Base-by-base conservation (phyloP, 495 filamentous ascomycete species). In the Acidomyces sp. region DNA sequence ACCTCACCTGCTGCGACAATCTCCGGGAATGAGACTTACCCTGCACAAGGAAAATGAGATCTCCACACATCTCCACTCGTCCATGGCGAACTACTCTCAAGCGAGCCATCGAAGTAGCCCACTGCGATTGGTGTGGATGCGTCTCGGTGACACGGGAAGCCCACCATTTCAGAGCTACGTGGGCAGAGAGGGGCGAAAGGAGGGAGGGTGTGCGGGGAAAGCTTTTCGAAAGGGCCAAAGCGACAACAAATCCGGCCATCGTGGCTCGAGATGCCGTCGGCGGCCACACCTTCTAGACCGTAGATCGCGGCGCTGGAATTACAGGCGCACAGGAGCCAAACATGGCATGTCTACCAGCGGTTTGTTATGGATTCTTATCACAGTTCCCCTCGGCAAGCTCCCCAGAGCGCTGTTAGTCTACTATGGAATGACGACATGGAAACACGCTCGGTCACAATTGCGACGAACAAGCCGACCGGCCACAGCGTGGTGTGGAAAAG, bases 51-150 rank as follows among this genome's bases (percentile, higher is more conserved):
- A 25, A 17, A 30, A 11, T 28, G 28, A 43, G 41, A 47, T 47
- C 44, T 41, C 38, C 44, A 34, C 37, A 11, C 11, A 4, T 39
- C 43, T 47, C 44, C 44, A 47, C 44, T 47, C 44, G 44, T 41
- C 37, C 44, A 35, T 20, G 16, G 19, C 19, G 30, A 24, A 29
- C 20, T 10, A n/a, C 9, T 29, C 22, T 18, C 24, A n/a, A 43
- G 26, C 18, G 18, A 32, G 39, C 10, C 12, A 34, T 43, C 29
- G 29, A 35, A 34, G 3, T 11, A 4, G 9, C 10, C 12, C 6
- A 17, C 11, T 13, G 27, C 29, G 7, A 10, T 4, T n/a, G 11
- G 21, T 37, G n/a, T 47, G 44, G 41, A 25, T 47, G 44, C 37
- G n/a, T 19, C 44, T 47, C 44, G 44, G 44, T 18, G 25, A 33